Base-by-base conservation (phyloP, 2,329 filamentous ascomycete genomes). In the Sporothrix pallida region DNA sequence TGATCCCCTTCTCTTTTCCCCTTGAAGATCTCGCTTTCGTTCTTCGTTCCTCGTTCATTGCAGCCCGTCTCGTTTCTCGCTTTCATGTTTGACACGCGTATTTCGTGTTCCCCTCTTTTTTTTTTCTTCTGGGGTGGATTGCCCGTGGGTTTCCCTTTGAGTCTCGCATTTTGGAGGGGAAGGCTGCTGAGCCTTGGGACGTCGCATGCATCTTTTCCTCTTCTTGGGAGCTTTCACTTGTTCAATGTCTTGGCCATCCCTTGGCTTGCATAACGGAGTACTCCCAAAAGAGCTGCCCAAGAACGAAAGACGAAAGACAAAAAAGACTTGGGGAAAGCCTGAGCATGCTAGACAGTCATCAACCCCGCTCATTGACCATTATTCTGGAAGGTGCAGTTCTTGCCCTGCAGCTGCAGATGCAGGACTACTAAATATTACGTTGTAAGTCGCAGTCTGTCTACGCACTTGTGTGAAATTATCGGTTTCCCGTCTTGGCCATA, bases 111-210 rank as follows among this genome's bases (percentile, higher is more conserved):
- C 13, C 5, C 37, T 37, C 31, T 17, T 42, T 48, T 15, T 20
- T 26, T n/a, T 31, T 7, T 42, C 54, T 12, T 52, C 50, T 52
- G 15, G 50, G 50, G 50, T 15, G 15, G 31, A 37, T 37, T 37
- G 31, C 31, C 31, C 31, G 4, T 37, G 1, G 31, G 31, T 37
- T 7, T 37, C 15, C 5, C 2, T n/a, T 52, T 52, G 50, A 7
- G 26, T 12, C 15, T 23, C 1, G 26, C 15, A 15, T 10, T 15
- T 26, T 3, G 37, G 20, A 8, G 56, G 17, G 37, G n/a, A 65
- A 71, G 69, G 46, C 54, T 62, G 69, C 6, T 60, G 31, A 71
- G 69, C 69, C 54, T 71, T 71, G 69, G 69, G 56, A 20, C 20
- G 50, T 46, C 46, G 58, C 7, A 15, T 20, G n/a, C 13, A 5